Evolutionary conservation across 2,329 filamentous ascomycete genomes (phyloP).

Genomic region (Aspergillus felis): DNA sequence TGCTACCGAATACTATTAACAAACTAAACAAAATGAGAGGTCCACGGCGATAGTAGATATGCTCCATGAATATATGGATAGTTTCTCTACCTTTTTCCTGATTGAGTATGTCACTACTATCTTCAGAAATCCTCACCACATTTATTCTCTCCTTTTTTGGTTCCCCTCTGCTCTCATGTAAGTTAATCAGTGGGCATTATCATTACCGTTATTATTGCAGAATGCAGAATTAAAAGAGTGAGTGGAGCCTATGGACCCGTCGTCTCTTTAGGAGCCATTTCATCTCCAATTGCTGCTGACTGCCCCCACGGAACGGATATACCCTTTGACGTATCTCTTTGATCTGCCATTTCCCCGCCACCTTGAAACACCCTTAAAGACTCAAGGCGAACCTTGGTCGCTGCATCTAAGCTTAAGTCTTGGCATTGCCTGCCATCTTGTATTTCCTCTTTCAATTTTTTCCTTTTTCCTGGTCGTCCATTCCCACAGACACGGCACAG

Average conservation of each 20-base stretch:
- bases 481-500: not conserved
- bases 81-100: not conserved
- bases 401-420: conserved; percentile 3
- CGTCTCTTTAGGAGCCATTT: conserved; percentile 9
- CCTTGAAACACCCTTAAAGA: conserved; percentile 27
- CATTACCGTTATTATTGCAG: conserved; percentile 6
- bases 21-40: not conserved
- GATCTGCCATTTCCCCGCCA: conserved; percentile 30
- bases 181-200: not conserved
- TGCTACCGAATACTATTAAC: not conserved
- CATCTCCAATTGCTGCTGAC: conserved; percentile 8
- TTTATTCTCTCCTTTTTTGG: not conserved
- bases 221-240: not conserved
- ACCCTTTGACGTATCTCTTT: conserved; percentile 31
- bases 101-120: not conserved
- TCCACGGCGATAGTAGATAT: not conserved
- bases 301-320: conserved; percentile 27
- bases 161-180: not conserved
- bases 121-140: not conserved
- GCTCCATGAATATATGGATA: no score
- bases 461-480: conserved; percentile 1
- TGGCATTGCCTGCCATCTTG: not conserved
- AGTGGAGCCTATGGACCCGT: conserved; percentile 13
- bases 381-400: conserved; percentile 28
- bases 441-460: conserved; percentile 4